Evolutionary conservation across 177 flowering plant species (phyloP).

Genomic region (Telopea speciosissima): DNA sequence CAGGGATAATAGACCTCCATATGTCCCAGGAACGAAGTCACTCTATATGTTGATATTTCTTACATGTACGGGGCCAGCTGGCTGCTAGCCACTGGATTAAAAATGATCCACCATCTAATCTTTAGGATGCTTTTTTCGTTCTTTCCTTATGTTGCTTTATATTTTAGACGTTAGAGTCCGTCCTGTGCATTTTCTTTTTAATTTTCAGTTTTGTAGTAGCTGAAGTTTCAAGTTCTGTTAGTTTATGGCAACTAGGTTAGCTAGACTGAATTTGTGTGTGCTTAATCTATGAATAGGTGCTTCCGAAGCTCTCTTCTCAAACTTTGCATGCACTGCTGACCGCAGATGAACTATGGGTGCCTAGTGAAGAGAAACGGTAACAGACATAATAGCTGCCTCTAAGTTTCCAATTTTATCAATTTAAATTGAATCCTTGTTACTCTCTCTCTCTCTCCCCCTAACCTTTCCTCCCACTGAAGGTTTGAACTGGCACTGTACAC

Average conservation of each 20-base stretch:
- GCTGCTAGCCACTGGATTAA: no score
- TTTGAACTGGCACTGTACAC: slow-evolving; percentile 84
- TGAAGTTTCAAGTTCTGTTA: not conserved
- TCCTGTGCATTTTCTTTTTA: not conserved
- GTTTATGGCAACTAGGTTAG: not conserved
- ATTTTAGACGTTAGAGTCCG: not conserved
- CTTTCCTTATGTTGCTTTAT: not conserved
- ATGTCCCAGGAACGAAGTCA: no score
- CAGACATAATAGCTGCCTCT: slow-evolving; percentile 4
- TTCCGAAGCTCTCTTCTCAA: slow-evolving; percentile 90
- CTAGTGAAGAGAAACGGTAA: slow-evolving; percentile 91
- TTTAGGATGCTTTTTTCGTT: no score
- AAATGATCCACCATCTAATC: no score
- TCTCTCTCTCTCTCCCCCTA: not conserved
- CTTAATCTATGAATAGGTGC: slow-evolving; percentile 47
- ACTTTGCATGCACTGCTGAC: slow-evolving; percentile 84
- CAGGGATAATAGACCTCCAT: no score
- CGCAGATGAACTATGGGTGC: slow-evolving; percentile 90
- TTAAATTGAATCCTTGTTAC: slow-evolving; percentile 3
- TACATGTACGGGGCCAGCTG: no score
- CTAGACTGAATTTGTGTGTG: slow-evolving; percentile 1
- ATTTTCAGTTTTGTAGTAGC: not conserved
- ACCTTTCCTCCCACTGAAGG: slow-evolving; percentile 31
- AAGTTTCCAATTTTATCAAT: not conserved
- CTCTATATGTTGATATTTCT: no score